Percentiles rank a stretch among this genome's conserved stretches.
These are phyloP conservation scores for Linnemannia zychae DNA, from an alignment of 192 early-diverging fungal species.

Conservation along the genomic window DNA sequence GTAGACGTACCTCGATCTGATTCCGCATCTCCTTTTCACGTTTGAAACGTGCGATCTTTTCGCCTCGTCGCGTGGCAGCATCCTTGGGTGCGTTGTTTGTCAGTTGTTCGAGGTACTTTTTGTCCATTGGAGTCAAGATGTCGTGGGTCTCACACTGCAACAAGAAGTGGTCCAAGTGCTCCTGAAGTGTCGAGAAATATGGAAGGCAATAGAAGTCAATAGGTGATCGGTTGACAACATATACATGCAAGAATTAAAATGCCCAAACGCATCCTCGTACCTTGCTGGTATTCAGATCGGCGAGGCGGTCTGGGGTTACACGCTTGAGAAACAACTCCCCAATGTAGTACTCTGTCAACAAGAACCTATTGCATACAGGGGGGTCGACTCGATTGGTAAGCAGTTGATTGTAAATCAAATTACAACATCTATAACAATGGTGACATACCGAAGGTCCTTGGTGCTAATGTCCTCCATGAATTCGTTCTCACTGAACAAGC, in stretches of 20 bases:
- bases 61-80: conserved; percentile 69
- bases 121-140: conserved; percentile 52
- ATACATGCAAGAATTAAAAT: not conserved
- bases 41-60: conserved; percentile 83
- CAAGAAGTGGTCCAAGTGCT: conserved; percentile 46
- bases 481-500: conserved; percentile 91
- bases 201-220: not conserved
- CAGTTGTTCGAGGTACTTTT: conserved; percentile 58
- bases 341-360: conserved; percentile 70
- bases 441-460: conserved; percentile 74
- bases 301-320: conserved; percentile 56
- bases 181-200: conserved; percentile 15
- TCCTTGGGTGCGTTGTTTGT: conserved; percentile 57
- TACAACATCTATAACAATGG: not conserved
- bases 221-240: not conserved
- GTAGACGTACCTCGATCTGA: conserved; percentile 57
- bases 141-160: conserved; percentile 43
- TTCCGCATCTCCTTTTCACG: conserved; percentile 81
- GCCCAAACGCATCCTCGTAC: conserved; percentile 36
- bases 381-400: not conserved
- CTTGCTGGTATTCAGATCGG: conserved; percentile 63
- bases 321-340: conserved; percentile 67
- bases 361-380: conserved; percentile 53
- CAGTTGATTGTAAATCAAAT: not conserved
- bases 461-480: conserved; percentile 89